Base-by-base conservation (phyloP, 2,329 filamentous ascomycete genomes). In the Cladosporium sphaerospermum region DNA sequence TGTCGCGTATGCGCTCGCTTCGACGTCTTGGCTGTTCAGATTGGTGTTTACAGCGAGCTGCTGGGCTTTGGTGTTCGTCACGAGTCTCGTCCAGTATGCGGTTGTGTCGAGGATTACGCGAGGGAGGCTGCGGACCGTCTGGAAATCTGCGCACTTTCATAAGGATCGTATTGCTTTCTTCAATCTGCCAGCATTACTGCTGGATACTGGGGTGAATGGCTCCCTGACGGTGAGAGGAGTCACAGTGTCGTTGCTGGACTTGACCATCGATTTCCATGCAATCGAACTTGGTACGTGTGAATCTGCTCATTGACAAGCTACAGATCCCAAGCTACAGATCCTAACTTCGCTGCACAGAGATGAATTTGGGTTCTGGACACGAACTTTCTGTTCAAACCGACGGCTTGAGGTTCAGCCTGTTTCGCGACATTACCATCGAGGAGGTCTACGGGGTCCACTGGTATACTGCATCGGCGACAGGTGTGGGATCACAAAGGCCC, bases 391-490 rank as follows among this genome's bases (percentile, higher is more conserved):
- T 80, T 43, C 73, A 75, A 54, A 71, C 69, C 2, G 77, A 80
- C 45, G 70, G 75, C 53, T 75, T 78, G 2, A 69, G 65, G 4
- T 71, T 80, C 16, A 66, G 65, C 2, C 64, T 81, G 0, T 78
- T 80, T 57, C 66, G 78, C 37, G 66, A 70, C 4, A 76, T 80
- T 33, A 70, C 75, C n/a, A 70, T 80, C 33, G 73, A 73, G 4
- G 75, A 80, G 55, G 75, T 78, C 9, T 80, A 74, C 59, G 75
- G 71, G n/a, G 79, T 78, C 59, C 62, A 79, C 45, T 80, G 80
- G 61, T 77, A 33, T 41, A 28, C 23, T 28, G 23, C 23, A 28
- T 4, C 23, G 23, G 23, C 4, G 14, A 18, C 5, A 10, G 9
- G 16, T 13, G 39, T 42, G 76, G 18, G 75, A 74, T n/a, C 66